These are phyloP conservation scores for Eleusine coracana DNA, from an alignment of 176 grass and related monocot genomes.

Conservation along the genomic window DNA sequence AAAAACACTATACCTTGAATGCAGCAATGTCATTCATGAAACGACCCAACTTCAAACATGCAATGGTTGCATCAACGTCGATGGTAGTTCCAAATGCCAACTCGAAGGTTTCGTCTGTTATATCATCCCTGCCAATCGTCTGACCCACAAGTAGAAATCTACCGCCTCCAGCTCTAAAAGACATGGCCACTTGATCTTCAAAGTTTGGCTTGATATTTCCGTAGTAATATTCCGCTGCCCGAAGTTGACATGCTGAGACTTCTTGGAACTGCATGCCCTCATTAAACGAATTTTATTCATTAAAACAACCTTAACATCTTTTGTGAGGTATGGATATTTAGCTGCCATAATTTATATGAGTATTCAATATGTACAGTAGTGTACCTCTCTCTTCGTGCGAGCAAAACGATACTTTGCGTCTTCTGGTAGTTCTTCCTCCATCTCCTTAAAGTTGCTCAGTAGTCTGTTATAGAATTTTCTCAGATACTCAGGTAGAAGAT, in stretches of 20 bases:
- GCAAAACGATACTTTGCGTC: too few species aligned
- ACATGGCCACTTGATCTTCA: not conserved
- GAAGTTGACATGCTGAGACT: not conserved
- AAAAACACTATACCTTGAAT: constrained; percentile 9
- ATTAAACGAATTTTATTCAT: too few species aligned
- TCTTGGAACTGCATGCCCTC: too few species aligned
- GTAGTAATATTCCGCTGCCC: constrained; percentile 16
- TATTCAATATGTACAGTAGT: too few species aligned
- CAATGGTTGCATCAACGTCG: not conserved
- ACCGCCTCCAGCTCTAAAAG: not conserved
- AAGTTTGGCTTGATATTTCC: not conserved
- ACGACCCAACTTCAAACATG: not conserved
- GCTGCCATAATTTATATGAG: too few species aligned
- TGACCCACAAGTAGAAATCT: not conserved
- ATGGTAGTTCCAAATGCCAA: not conserved
- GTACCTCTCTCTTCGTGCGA: too few species aligned
- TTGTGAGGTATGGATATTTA: too few species aligned
- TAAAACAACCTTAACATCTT: too few species aligned
- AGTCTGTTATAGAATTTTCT: too few species aligned
- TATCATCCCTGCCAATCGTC: not conserved
- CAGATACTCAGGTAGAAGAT: too few species aligned
- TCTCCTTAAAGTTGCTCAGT: too few species aligned
- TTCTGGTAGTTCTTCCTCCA: too few species aligned
- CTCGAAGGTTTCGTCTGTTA: not conserved
- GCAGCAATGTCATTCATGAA: constrained; percentile 21